phyloP scores from a whole-genome alignment of 192 early-diverging fungal species.

The Backusella psychrophila region DNA sequence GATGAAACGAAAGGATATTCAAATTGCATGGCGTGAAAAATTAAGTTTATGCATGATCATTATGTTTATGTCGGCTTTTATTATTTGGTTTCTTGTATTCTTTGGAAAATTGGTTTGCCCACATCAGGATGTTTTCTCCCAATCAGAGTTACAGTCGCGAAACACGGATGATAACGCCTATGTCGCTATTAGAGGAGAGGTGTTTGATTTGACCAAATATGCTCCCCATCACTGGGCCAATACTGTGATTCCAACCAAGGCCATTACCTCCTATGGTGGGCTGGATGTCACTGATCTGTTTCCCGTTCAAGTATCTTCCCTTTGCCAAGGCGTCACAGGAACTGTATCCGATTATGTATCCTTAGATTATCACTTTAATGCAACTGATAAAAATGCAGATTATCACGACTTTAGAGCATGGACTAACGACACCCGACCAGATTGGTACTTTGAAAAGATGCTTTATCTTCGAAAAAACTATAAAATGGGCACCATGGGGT shows the following conservation, averaged over 20 bases:
- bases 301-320: slow-evolving; percentile 69
- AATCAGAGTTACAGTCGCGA: slow-evolving; percentile 45
- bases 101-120: slow-evolving; percentile 75
- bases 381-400: slow-evolving; percentile 47
- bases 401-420: slow-evolving; percentile 73
- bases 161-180: slow-evolving; percentile 52
- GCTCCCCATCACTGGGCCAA: slow-evolving; percentile 49
- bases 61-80: slow-evolving; percentile 67
- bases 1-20: slow-evolving; percentile 76
- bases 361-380: slow-evolving; percentile 49
- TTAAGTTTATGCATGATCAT: slow-evolving; percentile 88
- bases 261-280: slow-evolving; percentile 59
- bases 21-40: slow-evolving; percentile 97
- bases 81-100: slow-evolving; percentile 83
- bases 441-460: slow-evolving; percentile 68
- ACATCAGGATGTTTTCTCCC: slow-evolving; percentile 68
- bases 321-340: slow-evolving; percentile 39
- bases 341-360: slow-evolving; percentile 43
- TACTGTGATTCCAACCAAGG: slow-evolving; percentile 50
- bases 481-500: slow-evolving; percentile 66
- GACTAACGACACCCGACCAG: slow-evolving; percentile 56
- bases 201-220: slow-evolving; percentile 75
- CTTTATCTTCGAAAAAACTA: slow-evolving; percentile 56
- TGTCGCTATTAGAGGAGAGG: slow-evolving; percentile 72
- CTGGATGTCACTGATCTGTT: slow-evolving; percentile 62